Conservation (phyloP, 805 yeast genomes). For the Saccharomycopsis sp. region DNA sequence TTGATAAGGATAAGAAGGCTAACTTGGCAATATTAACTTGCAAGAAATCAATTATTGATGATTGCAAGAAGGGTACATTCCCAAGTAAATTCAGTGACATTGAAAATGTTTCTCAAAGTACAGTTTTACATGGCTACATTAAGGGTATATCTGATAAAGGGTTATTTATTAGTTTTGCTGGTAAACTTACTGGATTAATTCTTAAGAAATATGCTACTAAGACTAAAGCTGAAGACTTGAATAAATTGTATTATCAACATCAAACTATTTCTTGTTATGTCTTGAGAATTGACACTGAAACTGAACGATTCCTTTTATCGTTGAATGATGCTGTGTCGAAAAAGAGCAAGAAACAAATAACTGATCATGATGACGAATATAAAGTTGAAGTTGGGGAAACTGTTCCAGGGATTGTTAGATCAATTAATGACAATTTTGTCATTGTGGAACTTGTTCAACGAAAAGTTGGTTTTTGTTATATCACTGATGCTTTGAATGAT, state of each 20-base stretch:
- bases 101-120: constrained; percentile 21
- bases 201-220: constrained; percentile 64
- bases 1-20: constrained; percentile 58
- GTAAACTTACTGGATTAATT: constrained; percentile 75
- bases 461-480: constrained; percentile 56
- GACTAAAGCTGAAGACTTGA: constrained; percentile 45
- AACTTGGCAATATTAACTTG: constrained; percentile 56
- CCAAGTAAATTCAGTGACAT: constrained; percentile 61
- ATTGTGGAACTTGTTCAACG: constrained; percentile 62
- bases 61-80: constrained; percentile 44
- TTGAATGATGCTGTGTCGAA: constrained; percentile 32
- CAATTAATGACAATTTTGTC: constrained; percentile 51
- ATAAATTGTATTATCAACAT: constrained; percentile 46
- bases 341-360: constrained; percentile 26
- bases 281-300: constrained; percentile 58
- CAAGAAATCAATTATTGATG: constrained; percentile 60
- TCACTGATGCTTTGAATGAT: constrained; percentile 73
- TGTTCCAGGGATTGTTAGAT: constrained; percentile 57
- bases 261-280: constrained; percentile 72
- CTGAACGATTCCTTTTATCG: constrained; percentile 64
- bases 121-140: constrained; percentile 62
- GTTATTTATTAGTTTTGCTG: constrained; percentile 75
- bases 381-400: constrained; percentile 49
- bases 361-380: constrained; percentile 41
- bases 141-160: constrained; percentile 76